Percentiles rank a stretch among this genome's conserved stretches.
These are phyloP conservation scores for Amaranthus cruentus DNA, from an alignment of 148 eudicot species.

Conservation along the genomic window DNA sequence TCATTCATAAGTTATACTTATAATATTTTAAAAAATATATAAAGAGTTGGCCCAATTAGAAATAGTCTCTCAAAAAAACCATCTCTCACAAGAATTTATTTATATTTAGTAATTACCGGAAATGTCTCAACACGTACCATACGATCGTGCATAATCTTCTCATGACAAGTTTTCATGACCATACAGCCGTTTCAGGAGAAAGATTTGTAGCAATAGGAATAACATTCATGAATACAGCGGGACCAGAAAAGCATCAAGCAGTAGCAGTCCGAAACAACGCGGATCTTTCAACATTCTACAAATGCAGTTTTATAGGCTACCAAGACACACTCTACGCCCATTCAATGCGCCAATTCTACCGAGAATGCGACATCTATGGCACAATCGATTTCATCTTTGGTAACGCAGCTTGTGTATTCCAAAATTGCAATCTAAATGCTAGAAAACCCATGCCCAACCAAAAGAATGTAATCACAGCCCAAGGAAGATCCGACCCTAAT, in stretches of 20 bases:
- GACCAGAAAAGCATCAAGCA: constrained; percentile 18
- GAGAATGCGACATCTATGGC: constrained; percentile 36
- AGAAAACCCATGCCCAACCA: constrained; percentile 20
- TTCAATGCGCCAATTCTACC: constrained; percentile 30
- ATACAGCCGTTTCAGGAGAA: constrained; percentile 14
- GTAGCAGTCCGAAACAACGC: constrained; percentile 21
- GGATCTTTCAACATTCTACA: constrained; percentile 30
- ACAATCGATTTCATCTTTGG: constrained; percentile 44
- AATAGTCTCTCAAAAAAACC: too few relatives aligned
- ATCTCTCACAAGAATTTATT: too few relatives aligned
- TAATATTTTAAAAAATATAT: too few relatives aligned
- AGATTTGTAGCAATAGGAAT: constrained; percentile 17
- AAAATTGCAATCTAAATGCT: constrained; percentile 28
- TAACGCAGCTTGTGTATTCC: constrained; percentile 33
- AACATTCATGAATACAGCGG: constrained; percentile 17
- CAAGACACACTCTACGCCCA: constrained; percentile 25
- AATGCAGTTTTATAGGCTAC: constrained; percentile 37
- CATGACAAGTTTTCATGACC: too few relatives aligned
- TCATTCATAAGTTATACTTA: too few relatives aligned
- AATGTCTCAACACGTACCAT: too few relatives aligned
- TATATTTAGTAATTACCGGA: too few relatives aligned
- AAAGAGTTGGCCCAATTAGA: too few relatives aligned
- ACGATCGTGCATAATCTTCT: too few relatives aligned
- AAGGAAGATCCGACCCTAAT: constrained; percentile 32
- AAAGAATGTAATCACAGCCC: constrained; percentile 29